A percentile compares a stretch with the other conserved stretches of the same genome.
Conservation (phyloP, 257 asterid species). For the Buddleja alternifolia region DNA sequence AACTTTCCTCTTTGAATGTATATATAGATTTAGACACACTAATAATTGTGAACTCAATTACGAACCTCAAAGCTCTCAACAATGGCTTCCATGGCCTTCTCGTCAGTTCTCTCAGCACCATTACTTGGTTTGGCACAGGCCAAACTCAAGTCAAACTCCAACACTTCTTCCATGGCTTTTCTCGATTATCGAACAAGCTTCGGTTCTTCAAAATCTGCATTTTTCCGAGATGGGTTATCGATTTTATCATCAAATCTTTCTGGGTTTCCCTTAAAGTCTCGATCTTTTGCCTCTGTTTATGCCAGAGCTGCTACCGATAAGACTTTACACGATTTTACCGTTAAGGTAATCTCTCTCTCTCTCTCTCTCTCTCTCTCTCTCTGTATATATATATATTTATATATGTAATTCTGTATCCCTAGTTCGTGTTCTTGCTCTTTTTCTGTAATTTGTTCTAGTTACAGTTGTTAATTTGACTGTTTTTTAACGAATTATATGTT, state of each 20-base stretch:
- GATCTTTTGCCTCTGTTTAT: slow-evolving; percentile 46
- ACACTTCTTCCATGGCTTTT: slow-evolving; percentile 38
- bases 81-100: slow-evolving; percentile 57
- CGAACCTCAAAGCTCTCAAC: not conserved
- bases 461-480: not conserved
- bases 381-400: not conserved
- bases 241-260: slow-evolving; percentile 40
- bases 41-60: not conserved
- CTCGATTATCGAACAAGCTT: slow-evolving; percentile 40
- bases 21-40: not conserved
- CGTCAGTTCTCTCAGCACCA: slow-evolving; percentile 57
- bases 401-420: not conserved
- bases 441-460: not conserved
- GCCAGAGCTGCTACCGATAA: slow-evolving; percentile 92
- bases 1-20: not conserved
- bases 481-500: slow-evolving; percentile 7
- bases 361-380: no score
- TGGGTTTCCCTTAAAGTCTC: slow-evolving; percentile 52
- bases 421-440: not conserved
- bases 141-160: slow-evolving; percentile 40
- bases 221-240: slow-evolving; percentile 59
- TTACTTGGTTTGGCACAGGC: slow-evolving; percentile 31
- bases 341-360: slow-evolving; percentile 52
- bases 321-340: slow-evolving; percentile 74
- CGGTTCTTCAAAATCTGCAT: slow-evolving; percentile 57